phyloP scores from a whole-genome alignment of 441 rosid genomes.

The Codiaeum variegatum region DNA sequence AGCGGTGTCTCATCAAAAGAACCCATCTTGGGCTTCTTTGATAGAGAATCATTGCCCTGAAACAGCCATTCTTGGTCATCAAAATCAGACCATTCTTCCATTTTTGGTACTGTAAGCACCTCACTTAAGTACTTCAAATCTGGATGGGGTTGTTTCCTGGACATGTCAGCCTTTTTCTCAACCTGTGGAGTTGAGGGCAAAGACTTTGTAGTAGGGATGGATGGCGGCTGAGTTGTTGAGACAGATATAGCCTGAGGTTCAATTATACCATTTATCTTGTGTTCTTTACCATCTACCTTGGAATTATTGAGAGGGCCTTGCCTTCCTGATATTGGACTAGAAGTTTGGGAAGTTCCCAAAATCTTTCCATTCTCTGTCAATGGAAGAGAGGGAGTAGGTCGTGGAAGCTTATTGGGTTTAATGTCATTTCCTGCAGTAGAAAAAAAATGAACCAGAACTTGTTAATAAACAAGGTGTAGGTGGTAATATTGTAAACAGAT shows the following conservation, averaged over 20 bases:
- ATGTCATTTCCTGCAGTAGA: constrained; percentile 34
- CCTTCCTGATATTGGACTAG: constrained; percentile 19
- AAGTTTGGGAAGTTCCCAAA: constrained; percentile 27
- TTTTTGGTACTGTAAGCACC: constrained; percentile 41
- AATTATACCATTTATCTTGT: constrained; percentile 33
- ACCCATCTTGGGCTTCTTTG: constrained; percentile 34
- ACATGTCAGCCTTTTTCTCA: constrained; percentile 28
- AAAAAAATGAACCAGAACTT: constrained; percentile 3
- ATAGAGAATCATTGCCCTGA: constrained; percentile 21
- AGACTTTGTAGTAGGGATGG: constrained; percentile 17
- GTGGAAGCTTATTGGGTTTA: constrained; percentile 36
- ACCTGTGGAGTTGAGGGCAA: constrained; percentile 21
- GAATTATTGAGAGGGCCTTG: constrained; percentile 20
- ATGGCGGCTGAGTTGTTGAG: not conserved
- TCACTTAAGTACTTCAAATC: constrained; percentile 46
- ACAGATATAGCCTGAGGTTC: constrained; percentile 22
- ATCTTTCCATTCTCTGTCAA: constrained; percentile 35
- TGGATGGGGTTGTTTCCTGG: constrained; percentile 44
- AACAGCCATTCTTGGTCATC: constrained; percentile 51
- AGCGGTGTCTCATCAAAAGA: constrained; percentile 29
- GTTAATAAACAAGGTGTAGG: constrained; percentile 13
- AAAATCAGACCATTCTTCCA: constrained; percentile 33
- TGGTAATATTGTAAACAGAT: not conserved
- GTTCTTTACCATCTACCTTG: constrained; percentile 30
- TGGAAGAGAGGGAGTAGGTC: constrained; percentile 16